Conservation (phyloP, 225 moss, liverwort and hornwort species). For the Marchantia polymorpha region DNA sequence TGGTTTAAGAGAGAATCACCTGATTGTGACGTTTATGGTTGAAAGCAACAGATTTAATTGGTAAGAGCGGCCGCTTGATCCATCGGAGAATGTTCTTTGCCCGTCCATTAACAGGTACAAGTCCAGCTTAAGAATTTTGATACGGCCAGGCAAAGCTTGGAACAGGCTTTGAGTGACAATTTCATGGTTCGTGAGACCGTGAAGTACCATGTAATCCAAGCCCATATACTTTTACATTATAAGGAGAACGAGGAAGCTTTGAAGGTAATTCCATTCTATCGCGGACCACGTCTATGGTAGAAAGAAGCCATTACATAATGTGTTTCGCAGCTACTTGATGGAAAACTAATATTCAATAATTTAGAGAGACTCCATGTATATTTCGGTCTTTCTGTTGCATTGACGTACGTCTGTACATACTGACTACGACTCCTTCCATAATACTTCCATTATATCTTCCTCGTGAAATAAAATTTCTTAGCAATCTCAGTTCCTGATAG, state of each 20-base stretch:
- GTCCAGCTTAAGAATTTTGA: conserved; percentile 57
- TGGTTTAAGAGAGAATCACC: background rate
- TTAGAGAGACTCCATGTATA: background rate
- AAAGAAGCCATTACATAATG: background rate
- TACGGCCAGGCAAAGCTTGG: conserved; percentile 69
- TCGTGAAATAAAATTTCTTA: too few species aligned
- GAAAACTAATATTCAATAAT: too few species aligned
- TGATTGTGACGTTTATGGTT: background rate
- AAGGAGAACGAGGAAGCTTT: conserved; percentile 57
- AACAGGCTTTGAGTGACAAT: conserved; percentile 70
- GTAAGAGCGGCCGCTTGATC: background rate
- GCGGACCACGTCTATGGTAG: background rate
- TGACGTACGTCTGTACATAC: background rate
- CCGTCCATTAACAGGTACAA: conserved; percentile 45
- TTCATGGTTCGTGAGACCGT: conserved; percentile 61
- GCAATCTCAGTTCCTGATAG: too few species aligned
- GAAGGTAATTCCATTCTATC: conserved; percentile 36
- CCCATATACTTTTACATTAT: conserved; percentile 59
- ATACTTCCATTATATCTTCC: too few species aligned
- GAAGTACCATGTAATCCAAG: conserved; percentile 57
- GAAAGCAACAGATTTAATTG: background rate
- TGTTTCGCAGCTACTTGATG: background rate
- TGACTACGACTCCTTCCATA: too few species aligned
- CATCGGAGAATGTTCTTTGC: background rate
- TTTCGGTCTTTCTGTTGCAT: background rate